phyloP scores from a whole-genome alignment of 2,329 filamentous ascomycete species.

The Orbilia quercus region DNA sequence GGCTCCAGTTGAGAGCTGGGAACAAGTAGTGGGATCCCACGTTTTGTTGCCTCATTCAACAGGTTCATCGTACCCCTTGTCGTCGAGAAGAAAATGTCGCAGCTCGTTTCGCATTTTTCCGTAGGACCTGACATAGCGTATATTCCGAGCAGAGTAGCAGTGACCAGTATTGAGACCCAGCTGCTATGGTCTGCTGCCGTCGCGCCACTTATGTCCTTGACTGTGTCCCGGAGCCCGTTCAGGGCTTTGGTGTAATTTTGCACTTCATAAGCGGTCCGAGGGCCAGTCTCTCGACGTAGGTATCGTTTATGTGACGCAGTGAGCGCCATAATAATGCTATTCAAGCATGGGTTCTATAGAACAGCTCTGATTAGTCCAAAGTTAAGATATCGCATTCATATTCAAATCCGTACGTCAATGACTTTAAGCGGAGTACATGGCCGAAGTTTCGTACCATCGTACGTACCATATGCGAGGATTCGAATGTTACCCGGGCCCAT shows the following conservation, averaged over 20 bases:
- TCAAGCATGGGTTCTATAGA: slow-evolving; percentile 25
- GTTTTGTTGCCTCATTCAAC: slow-evolving; percentile 29
- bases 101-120: slow-evolving; percentile 32
- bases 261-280: slow-evolving; percentile 26
- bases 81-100: slow-evolving; percentile 46
- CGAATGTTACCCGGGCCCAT: slow-evolving; percentile 43
- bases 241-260: slow-evolving; percentile 37
- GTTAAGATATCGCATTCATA: too few species aligned
- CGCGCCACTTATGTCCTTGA: slow-evolving; percentile 16
- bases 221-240: slow-evolving; percentile 17
- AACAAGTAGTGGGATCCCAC: background rate
- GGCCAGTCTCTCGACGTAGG: slow-evolving; percentile 1
- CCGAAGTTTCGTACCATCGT: too few species aligned
- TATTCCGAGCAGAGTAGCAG: slow-evolving; percentile 31
- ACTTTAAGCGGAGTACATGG: too few species aligned
- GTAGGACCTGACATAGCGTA: slow-evolving; percentile 46
- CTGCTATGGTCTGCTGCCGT: slow-evolving; percentile 1
- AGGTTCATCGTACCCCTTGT: slow-evolving; percentile 34
- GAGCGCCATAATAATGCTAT: slow-evolving; percentile 37
- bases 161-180: slow-evolving; percentile 31
- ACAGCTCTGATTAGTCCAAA: background rate
- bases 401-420: too few species aligned
- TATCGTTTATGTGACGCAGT: slow-evolving; percentile 33
- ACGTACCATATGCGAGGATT: slow-evolving; percentile 26
- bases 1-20: background rate